Evolutionary conservation across 495 filamentous ascomycete genomes (phyloP), one percentile per base, ranked within the genome.

Genomic region (Talaromyces adpressus): DNA sequence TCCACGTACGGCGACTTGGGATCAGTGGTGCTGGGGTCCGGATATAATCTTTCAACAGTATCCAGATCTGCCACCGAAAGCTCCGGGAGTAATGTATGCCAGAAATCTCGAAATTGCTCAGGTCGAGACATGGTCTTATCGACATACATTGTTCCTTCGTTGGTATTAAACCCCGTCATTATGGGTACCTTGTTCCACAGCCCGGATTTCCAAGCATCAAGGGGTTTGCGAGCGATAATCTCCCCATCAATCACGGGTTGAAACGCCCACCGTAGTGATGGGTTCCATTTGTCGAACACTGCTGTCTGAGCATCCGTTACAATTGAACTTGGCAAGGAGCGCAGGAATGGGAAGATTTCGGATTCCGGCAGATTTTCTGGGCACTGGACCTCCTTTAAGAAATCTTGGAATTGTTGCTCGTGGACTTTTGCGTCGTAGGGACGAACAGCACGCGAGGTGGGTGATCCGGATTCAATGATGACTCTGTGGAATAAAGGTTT

Each of bases 241-340:
- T 81, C 78, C 12, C 71, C 70, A 65, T 89, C 87, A 63, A 89
- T 85, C 61, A 86, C 85, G 39, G 87, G 86, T 65, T 89, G 86
- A 69, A 88, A 89, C 8, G 86, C 79, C 86, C 86, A 88, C 4
- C 84, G 82, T 0, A 89, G 75, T 47, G 78, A 82, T 9, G 72
- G 68, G 34, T 79, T 75, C 70, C 84, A 87, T 41, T 72, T 75
- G 58, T 79, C 72, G 72, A 81, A 88, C 12, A 88, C 74, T 6
- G 62, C 36, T 18, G 77, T 77, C 30, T 80, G 81, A 11, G 86
- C 85, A 2, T 66, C 64, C 14, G 78, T 73, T 36, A 89, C 71
- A 4, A 67, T 74, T 0, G 68, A 52, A 22, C 78, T 70, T 11
- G 85, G 76, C 1, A 85, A 70, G 0, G 71, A 69, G 22, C 84